Evolutionary conservation across 2,329 filamentous ascomycete genomes (phyloP).

Genomic region (Cercospora janseana): DNA sequence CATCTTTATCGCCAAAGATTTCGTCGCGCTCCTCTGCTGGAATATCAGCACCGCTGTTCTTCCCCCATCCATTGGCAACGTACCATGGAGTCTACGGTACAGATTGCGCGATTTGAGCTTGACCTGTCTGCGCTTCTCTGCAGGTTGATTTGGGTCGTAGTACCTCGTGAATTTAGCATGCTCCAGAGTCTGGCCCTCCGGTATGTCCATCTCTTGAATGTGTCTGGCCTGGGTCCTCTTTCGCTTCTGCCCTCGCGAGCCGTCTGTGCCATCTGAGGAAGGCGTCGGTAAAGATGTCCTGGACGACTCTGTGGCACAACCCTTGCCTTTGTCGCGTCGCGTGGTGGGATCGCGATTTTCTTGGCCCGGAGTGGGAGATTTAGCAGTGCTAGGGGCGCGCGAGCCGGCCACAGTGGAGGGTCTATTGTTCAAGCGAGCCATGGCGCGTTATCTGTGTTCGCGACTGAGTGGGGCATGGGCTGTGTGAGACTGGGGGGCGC

Average conservation of each 20-base stretch:
- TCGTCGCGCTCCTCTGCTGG: constrained; percentile 66
- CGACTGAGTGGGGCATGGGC: background rate
- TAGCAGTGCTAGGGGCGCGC: constrained; percentile 15
- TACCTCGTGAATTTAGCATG: constrained; percentile 40
- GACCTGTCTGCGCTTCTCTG: constrained; percentile 68
- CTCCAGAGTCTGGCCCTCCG: constrained; percentile 29
- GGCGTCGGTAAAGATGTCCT: constrained; percentile 38
- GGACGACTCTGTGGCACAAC: constrained; percentile 15
- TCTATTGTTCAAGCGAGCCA: constrained; percentile 28
- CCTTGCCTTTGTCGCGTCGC: constrained; percentile 42
- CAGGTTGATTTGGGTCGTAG: constrained; percentile 81
- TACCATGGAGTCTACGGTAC: constrained; percentile 60
- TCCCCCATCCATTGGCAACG: background rate
- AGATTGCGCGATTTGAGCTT: constrained; percentile 69
- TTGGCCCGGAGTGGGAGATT: constrained; percentile 40
- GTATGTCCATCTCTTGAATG: constrained; percentile 23
- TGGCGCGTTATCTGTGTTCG: constrained; percentile 13
- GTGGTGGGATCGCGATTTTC: constrained; percentile 41
- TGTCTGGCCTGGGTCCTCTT: constrained; percentile 15
- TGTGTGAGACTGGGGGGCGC: background rate
- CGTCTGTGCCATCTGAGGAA: constrained; percentile 35
- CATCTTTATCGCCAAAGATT: constrained; percentile 61
- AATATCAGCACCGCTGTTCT: constrained; percentile 30
- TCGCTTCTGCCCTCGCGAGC: constrained; percentile 27
- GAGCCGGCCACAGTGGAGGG: constrained; percentile 21